Evolutionary conservation across 202 grass and related monocot species (phyloP).

Genomic region (Carex arenaria): DNA sequence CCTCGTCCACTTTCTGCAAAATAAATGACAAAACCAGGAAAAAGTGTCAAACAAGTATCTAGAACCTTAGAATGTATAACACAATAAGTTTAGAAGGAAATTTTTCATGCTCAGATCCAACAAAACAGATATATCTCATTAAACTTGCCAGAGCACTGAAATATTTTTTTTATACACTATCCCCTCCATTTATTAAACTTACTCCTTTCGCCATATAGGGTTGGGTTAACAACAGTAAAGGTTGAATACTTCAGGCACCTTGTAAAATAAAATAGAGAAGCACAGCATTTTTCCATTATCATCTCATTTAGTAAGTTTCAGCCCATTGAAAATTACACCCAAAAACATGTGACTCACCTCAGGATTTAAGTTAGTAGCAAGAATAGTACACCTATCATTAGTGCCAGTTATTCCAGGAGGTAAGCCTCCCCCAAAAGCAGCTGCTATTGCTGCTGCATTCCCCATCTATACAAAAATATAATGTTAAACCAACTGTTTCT

Average conservation of each 20-base stretch:
- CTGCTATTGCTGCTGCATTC: conserved; percentile 40
- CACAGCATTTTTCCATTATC: background rate
- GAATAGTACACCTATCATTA: conserved; percentile 49
- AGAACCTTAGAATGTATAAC: background rate
- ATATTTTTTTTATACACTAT: background rate
- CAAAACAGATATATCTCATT: background rate
- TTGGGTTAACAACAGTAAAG: background rate
- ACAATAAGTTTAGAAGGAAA: background rate
- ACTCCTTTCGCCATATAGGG: background rate
- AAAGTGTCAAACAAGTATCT: background rate
- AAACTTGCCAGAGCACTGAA: background rate
- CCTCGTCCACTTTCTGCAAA: conserved; percentile 82
- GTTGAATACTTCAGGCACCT: background rate
- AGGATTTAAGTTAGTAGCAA: conserved; percentile 41
- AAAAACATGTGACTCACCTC: conserved; percentile 29
- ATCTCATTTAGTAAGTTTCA: background rate
- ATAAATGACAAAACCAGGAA: background rate
- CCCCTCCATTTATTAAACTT: background rate
- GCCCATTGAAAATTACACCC: background rate
- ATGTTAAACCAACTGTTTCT: background rate
- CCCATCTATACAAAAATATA: conserved; percentile 26
- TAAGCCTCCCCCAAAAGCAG: conserved; percentile 49
- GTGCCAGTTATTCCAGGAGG: conserved; percentile 63
- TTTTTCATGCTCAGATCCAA: background rate
- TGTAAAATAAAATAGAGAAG: background rate